Base-by-base conservation (phyloP, 2,329 filamentous ascomycete species). In the Basipetospora sp. region DNA sequence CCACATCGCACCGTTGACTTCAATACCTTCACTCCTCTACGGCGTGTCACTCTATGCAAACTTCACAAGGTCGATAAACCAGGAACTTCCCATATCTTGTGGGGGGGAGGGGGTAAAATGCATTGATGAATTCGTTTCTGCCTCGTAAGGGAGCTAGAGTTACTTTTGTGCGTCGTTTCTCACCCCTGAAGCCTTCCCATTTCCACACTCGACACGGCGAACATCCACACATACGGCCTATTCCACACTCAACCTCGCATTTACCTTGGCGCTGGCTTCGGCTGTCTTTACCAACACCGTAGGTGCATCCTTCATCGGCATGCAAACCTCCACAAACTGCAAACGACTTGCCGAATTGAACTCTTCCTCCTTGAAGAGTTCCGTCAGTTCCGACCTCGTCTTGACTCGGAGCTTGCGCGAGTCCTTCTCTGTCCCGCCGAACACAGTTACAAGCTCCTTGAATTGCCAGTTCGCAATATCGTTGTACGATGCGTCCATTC, bases 271-370 rank as follows among this genome's bases (percentile, higher is more conserved):
- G 32, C 76, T 77, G 4, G 77, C 75, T 54, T 80, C 69, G 0
- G 81, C 79, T 16, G 80, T 84, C 50, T 76, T 58, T 48, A 78
- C 72, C 47, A 92, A 56, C 4, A 74, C 73, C 34, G 67, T 63
- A 1, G 84, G 84, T 10, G 83, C 82, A 57, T 92, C 84, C 42
- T 85, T 69, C 57, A 72, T 79, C 8, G 75, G 77, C 73, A 92
- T 84, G 50, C 83, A 78, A 35, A 92, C 50, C 63, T 92, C 85
- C 30, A 92, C 83, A 52, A 92, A 76, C 55, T 86, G 66, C 46
- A 78, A 50, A 33, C 59, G 58, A 28, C 62, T 55, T 8, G 63
- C 64, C 6, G 68, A 64, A 30, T 67, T 70, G 54, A 90, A 87
- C 27, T 71, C 62, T 34, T 70, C 51, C 44, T 87, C 64, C 2